These are phyloP conservation scores for Piloderma croceum DNA, from an alignment of 768 basidiomycete species.

Conservation along the genomic window DNA sequence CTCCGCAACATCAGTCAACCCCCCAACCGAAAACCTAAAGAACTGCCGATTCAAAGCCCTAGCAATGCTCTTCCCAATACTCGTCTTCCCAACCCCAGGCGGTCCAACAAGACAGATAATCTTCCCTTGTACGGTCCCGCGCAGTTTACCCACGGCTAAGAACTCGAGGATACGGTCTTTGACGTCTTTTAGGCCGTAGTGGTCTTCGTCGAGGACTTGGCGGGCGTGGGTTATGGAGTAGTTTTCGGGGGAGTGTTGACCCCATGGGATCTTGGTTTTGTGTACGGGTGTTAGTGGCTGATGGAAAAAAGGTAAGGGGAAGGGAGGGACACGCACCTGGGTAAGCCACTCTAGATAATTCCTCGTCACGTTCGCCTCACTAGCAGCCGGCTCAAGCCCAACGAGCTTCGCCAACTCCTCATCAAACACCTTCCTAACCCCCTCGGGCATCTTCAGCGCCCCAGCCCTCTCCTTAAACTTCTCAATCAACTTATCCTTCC, in stretches of 20 bases:
- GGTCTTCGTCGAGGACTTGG: constrained; percentile 86
- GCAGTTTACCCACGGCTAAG: constrained; percentile 89
- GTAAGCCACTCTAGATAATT: constrained; percentile 95
- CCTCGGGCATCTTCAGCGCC: constrained; percentile 80
- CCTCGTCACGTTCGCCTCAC: constrained; percentile 89
- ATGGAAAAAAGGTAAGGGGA: constrained; percentile 5
- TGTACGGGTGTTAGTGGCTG: too few species aligned
- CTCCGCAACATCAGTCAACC: constrained; percentile 95
- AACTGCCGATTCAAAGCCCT: constrained; percentile 87
- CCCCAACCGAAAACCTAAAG: constrained; percentile 96
- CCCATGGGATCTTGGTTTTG: constrained; percentile 99
- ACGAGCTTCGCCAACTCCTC: constrained; percentile 90
- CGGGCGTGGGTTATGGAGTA: constrained; percentile 81
- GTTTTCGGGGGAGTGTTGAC: constrained; percentile 89
- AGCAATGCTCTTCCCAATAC: constrained; percentile 92
- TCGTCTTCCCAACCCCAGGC: constrained; percentile 96
- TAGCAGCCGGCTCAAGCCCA: constrained; percentile 84
- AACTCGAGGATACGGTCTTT: constrained; percentile 95
- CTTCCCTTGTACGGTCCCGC: constrained; percentile 94
- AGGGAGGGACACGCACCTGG: constrained; percentile 41
- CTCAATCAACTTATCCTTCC: constrained; percentile 90
- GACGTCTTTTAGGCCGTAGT: constrained; percentile 88
- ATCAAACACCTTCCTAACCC: constrained; percentile 90
- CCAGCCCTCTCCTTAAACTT: constrained; percentile 86
- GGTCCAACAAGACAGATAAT: constrained; percentile 96